Conservation (phyloP, 2,329 filamentous ascomycete species). For the Colletotrichum sp. region DNA sequence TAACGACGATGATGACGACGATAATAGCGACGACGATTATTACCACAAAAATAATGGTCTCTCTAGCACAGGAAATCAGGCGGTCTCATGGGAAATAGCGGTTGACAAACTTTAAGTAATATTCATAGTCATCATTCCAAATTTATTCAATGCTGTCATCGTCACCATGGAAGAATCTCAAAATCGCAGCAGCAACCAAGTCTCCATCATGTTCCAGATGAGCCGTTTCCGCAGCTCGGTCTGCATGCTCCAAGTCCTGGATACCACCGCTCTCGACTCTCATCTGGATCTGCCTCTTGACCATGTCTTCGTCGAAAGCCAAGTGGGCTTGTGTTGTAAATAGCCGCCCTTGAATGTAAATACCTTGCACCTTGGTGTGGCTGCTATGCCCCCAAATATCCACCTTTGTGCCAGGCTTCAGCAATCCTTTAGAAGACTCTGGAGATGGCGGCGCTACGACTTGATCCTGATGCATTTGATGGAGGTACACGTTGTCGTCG, state of each 20-base stretch:
- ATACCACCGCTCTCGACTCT: slow-evolving; percentile 65
- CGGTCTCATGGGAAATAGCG: neutral
- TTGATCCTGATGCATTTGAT: slow-evolving; percentile 83
- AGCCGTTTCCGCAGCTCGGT: slow-evolving; percentile 67
- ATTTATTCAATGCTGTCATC: slow-evolving; percentile 42
- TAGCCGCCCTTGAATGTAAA: slow-evolving; percentile 69
- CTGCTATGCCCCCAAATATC: slow-evolving; percentile 67
- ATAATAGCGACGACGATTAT: no score
- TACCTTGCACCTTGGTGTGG: slow-evolving; percentile 73
- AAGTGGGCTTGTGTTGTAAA: slow-evolving; percentile 83
- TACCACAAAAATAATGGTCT: no score
- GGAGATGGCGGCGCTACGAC: slow-evolving; percentile 64
- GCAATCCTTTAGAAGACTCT: slow-evolving; percentile 47
- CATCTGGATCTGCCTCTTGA: slow-evolving; percentile 65
- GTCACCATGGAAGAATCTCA: slow-evolving; percentile 60
- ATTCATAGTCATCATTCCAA: rapidly evolving
- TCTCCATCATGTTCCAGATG: slow-evolving; percentile 72
- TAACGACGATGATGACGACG: no score
- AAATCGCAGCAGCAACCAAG: slow-evolving; percentile 68
- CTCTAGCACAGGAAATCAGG: no score
- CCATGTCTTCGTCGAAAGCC: slow-evolving; percentile 75
- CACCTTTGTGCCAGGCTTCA: slow-evolving; percentile 45
- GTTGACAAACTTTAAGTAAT: rapidly evolving
- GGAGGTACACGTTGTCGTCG: slow-evolving; percentile 55
- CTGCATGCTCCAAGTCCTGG: slow-evolving; percentile 65